These are phyloP conservation scores for Jasminum sambac DNA, from an alignment of 257 asterid genomes.

Conservation along the genomic window DNA sequence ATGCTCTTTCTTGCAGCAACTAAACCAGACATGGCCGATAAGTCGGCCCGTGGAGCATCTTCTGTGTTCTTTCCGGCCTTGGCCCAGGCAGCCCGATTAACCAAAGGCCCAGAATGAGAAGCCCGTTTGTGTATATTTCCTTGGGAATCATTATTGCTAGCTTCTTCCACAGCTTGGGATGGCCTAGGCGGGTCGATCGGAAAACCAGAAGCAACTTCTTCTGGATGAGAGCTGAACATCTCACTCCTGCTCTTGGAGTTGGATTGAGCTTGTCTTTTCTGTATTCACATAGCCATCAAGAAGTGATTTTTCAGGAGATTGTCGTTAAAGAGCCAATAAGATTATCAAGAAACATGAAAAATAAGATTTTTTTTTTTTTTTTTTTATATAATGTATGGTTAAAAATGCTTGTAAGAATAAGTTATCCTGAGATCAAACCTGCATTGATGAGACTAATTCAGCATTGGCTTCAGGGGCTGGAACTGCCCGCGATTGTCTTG, in stretches of 20 bases:
- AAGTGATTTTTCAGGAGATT: neutral
- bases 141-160: conserved; percentile 47
- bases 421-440: conserved; percentile 34
- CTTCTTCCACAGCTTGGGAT: conserved; percentile 63
- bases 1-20: conserved; percentile 84
- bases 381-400: too few relatives aligned
- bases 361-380: too few relatives aligned
- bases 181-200: conserved; percentile 95
- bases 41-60: conserved; percentile 67
- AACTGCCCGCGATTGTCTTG: conserved; percentile 67
- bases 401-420: too few relatives aligned
- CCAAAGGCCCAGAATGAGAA: conserved; percentile 97
- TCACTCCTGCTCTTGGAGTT: conserved; percentile 95
- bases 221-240: conserved; percentile 87
- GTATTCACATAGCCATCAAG: conserved; percentile 30
- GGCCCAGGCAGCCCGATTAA: conserved; percentile 81
- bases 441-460: conserved; percentile 70
- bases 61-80: conserved; percentile 71
- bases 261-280: conserved; percentile 78
- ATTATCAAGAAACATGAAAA: too few relatives aligned
- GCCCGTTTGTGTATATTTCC: conserved; percentile 63
- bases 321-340: too few relatives aligned
- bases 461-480: conserved; percentile 90
- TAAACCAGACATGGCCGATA: conserved; percentile 71
- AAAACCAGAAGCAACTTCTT: conserved; percentile 89